Conservation (phyloP, 1,139 yeast species). For the Yamadazyma friedrichii region DNA sequence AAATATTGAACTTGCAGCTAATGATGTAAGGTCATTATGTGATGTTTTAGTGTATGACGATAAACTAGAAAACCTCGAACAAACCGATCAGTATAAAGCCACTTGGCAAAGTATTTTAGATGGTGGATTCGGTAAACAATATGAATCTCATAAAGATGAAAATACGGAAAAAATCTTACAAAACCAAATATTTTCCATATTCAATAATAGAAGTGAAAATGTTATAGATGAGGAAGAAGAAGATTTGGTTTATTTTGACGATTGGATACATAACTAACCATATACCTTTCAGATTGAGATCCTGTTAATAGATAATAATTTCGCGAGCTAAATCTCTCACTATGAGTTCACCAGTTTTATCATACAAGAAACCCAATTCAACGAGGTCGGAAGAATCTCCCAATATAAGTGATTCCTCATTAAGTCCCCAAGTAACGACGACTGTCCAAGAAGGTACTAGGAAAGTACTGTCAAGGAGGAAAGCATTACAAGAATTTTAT, state of each 20-base stretch:
- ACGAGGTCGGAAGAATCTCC: background rate
- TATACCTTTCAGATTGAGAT: too few relatives aligned
- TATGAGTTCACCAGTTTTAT: slow-evolving; percentile 21
- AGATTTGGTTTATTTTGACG: slow-evolving; percentile 41
- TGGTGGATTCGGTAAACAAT: slow-evolving; percentile 55
- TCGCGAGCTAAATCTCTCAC: background rate
- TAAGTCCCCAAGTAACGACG: slow-evolving; percentile 2
- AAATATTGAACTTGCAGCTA: slow-evolving; percentile 70
- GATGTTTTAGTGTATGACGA: slow-evolving; percentile 88
- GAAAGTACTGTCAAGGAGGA: slow-evolving; percentile 40
- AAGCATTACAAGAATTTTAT: slow-evolving; percentile 46
- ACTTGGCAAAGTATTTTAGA: slow-evolving; percentile 63
- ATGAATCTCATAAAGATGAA: slow-evolving; percentile 21
- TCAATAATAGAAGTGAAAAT: slow-evolving; percentile 33
- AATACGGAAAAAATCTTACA: slow-evolving; percentile 8
- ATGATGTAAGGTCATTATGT: slow-evolving; percentile 79
- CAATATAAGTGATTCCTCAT: slow-evolving; percentile 6
- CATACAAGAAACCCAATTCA: slow-evolving; percentile 26
- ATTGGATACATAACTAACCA: slow-evolving; percentile 29
- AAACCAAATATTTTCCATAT: slow-evolving; percentile 29
- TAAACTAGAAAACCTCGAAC: slow-evolving; percentile 61
- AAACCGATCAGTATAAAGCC: slow-evolving; percentile 54
- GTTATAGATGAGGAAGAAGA: slow-evolving; percentile 33
- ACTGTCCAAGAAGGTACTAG: slow-evolving; percentile 12
- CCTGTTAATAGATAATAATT: background rate